Conservation (phyloP, 257 asterid genomes). For the Thymus mandschuricus region DNA sequence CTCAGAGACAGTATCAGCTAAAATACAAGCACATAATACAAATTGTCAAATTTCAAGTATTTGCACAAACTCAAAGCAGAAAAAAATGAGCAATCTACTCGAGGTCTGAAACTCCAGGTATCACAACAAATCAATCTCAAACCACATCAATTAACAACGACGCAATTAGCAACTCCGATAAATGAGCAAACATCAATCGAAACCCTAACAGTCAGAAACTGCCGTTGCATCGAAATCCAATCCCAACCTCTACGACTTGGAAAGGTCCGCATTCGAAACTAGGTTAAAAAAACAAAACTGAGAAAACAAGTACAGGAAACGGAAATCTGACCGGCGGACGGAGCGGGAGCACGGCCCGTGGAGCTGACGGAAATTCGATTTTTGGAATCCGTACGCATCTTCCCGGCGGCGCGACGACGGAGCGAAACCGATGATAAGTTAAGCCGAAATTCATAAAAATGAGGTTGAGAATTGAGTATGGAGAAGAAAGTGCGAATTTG, state of each 20-base stretch:
- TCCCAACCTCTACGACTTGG: not conserved
- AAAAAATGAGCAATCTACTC: slow-evolving; percentile 18
- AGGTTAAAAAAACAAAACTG: not conserved
- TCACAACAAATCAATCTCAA: slow-evolving; percentile 2
- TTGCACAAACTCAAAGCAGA: not conserved
- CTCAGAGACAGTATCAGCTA: not conserved
- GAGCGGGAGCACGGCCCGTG: slow-evolving; percentile 23
- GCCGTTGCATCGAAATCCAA: slow-evolving; percentile 14
- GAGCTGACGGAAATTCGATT: slow-evolving; percentile 41
- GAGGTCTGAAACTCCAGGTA: slow-evolving; percentile 15
- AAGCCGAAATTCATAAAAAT: slow-evolving; percentile 32
- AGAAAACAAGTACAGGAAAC: not conserved
- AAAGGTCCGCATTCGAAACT: not conserved
- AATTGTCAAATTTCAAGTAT: not conserved
- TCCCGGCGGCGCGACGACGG: not conserved
- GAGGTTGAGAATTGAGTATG: slow-evolving; percentile 8
- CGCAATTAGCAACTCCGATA: slow-evolving; percentile 9
- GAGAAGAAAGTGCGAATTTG: not conserved
- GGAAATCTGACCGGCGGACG: slow-evolving; percentile 36
- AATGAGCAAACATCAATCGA: slow-evolving; percentile 10
- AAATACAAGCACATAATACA: not conserved
- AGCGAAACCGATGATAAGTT: not conserved
- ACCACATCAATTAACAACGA: slow-evolving; percentile 2
- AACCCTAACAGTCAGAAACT: slow-evolving; percentile 28
- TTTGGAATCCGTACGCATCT: slow-evolving; percentile 38